Evolutionary conservation across 2,329 filamentous ascomycete genomes (phyloP), one percentile per base, ranked within the genome.

Genomic region (Beauveria asiatica): DNA sequence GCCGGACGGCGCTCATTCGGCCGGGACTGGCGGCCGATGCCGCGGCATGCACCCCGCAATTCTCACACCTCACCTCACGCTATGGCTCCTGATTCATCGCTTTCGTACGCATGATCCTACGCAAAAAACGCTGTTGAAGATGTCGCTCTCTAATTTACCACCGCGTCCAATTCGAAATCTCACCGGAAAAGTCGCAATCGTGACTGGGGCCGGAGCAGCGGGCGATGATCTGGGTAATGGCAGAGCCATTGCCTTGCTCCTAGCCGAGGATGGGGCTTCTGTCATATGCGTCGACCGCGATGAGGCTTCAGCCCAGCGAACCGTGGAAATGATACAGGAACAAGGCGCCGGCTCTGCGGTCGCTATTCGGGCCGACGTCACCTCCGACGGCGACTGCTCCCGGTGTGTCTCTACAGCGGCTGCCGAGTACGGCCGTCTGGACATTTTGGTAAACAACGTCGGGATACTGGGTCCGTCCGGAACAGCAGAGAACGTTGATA

Each of bases 221-320:
- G 80, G 77, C 33, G 78, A 83, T 45, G 83, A 82, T 0, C 82
- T 86, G 49, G 83, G 83, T 5, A 87, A 86, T 64, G 83, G 82
- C 0, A 77, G 79, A 41, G 83, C 78, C 0, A 79, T 80, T 59
- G 79, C 83, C 2, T 80, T 87, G 49, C 75, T 87, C 33, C 74
- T 87, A 1, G 83, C 83, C 4, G 76, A 80, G 54, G 83, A 84
- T 27, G 83, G 83, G 9, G 81, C 78, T 65, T 70, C 75, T 5
- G 81, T 87, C 3, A 69, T 86, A n/a, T 86, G 83, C 64, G 72
- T 84, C 0, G 84, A 87, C 65, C 66, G 77, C 44, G 76, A 82
- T 41, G 54, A 76, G 0, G 68, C 72, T 0, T 77, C 78, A 67
- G 84, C 83, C 0, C 67, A 76, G 33, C 75, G 74, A 48, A 87